Evolutionary conservation across 192 early-diverging fungal genomes (phyloP).

Genomic region (Rhizophagus clarus): DNA sequence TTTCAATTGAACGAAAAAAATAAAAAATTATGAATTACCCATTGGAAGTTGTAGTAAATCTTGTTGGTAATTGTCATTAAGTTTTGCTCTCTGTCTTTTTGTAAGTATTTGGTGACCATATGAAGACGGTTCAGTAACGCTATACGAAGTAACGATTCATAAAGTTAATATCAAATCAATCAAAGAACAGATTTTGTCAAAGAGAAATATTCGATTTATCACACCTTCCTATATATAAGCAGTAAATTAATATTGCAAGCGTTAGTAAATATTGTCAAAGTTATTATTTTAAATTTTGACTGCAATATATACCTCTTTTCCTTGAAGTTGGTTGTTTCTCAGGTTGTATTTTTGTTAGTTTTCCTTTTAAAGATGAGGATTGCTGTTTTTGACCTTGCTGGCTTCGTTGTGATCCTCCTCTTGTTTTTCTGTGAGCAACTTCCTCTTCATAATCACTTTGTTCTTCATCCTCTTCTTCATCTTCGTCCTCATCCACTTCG

Average conservation of each 20-base stretch:
- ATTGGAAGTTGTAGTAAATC: constrained; percentile 73
- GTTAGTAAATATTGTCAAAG: neutral
- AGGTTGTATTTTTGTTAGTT: neutral
- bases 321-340: constrained; percentile 1
- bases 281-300: neutral
- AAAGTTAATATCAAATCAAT: neutral
- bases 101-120: constrained; percentile 54
- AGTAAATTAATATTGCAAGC: neutral
- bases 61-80: constrained; percentile 56
- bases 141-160: constrained; percentile 30
- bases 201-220: neutral
- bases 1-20: neutral
- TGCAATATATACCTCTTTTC: constrained; percentile 10
- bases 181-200: neutral
- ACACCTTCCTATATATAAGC: neutral
- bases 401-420: constrained; percentile 14
- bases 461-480: constrained; percentile 35
- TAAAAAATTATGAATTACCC: constrained; percentile 40
- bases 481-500: constrained; percentile 39
- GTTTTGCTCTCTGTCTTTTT: constrained; percentile 70
- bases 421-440: constrained; percentile 31
- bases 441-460: constrained; percentile 18
- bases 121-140: constrained; percentile 38
- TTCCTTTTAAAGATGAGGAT: constrained; percentile 6
- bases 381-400: neutral